A percentile compares a stretch with the other conserved stretches of the same genome.
Conservation (phyloP, 2,329 filamentous ascomycete species). For the Aspergillus costaricaensis region DNA sequence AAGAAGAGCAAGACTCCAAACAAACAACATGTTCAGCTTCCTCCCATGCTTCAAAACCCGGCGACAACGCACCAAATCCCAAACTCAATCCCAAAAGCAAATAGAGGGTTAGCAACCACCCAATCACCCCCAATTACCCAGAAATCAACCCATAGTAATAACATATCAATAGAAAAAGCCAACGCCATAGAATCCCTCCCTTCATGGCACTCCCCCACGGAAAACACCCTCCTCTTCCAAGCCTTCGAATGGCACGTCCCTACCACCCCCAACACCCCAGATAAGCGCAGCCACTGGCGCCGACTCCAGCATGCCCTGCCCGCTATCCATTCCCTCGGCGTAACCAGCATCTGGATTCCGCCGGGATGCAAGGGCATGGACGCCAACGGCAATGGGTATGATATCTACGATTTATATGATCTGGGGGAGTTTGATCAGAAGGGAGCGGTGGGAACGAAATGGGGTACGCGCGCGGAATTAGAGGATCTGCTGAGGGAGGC, state of each 20-base stretch:
- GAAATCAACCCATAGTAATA: background rate
- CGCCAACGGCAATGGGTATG: conserved; percentile 65
- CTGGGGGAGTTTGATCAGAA: conserved; percentile 74
- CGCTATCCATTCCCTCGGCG: conserved; percentile 58
- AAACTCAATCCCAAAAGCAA: background rate
- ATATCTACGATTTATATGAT: conserved; percentile 70
- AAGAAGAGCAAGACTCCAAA: too few species aligned
- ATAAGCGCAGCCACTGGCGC: conserved; percentile 59
- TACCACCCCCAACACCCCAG: conserved; percentile 33
- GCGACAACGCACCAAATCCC: background rate
- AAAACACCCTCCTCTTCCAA: conserved; percentile 61
- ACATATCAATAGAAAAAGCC: background rate
- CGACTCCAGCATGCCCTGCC: conserved; percentile 57
- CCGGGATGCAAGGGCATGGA: conserved; percentile 69
- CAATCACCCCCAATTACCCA: background rate
- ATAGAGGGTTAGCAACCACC: too few species aligned
- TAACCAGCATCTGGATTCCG: conserved; percentile 67
- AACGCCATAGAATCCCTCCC: conserved; percentile 6
- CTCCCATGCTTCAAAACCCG: too few species aligned
- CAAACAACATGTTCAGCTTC: too few species aligned
- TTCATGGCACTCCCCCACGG: conserved; percentile 29
- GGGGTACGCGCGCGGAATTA: conserved; percentile 66
- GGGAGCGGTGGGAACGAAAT: conserved; percentile 63
- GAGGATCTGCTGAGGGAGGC: conserved; percentile 56
- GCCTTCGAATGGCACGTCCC: conserved; percentile 73